These are phyloP conservation scores for Picea mariana DNA, from an alignment of 83 land plant genomes.

Conservation along the genomic window DNA sequence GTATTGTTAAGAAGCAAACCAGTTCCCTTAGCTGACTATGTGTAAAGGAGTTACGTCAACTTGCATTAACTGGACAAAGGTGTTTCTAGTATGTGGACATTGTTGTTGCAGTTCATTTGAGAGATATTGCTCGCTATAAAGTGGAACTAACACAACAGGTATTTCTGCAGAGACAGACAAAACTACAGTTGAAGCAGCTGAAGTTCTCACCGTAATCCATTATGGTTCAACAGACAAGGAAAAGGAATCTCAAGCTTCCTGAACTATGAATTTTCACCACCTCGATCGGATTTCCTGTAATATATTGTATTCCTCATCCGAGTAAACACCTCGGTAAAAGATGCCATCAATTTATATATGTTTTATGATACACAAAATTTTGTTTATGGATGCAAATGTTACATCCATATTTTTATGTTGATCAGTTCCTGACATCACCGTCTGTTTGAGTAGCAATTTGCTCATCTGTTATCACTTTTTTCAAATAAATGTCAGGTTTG, in stretches of 20 bases:
- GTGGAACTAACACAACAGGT: background rate
- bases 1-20: background rate
- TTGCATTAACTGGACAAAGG: background rate
- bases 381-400: background rate
- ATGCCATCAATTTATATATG: background rate
- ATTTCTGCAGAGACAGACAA: background rate
- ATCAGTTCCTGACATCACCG: background rate
- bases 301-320: background rate
- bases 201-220: constrained; percentile 10
- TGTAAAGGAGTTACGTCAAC: background rate
- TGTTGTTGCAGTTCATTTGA: no score
- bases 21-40: background rate
- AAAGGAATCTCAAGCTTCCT: background rate
- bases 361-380: constrained; percentile 7
- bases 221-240: background rate
- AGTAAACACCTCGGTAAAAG: background rate
- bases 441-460: background rate
- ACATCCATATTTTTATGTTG: background rate
- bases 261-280: background rate
- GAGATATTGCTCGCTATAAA: background rate
- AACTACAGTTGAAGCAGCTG: constrained; percentile 9
- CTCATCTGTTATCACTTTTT: background rate
- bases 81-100: background rate
- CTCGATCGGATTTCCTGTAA: background rate
- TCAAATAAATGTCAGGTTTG: background rate